Base-by-base conservation (phyloP, 192 early-diverging fungal species). In the Diversispora eburnea region DNA sequence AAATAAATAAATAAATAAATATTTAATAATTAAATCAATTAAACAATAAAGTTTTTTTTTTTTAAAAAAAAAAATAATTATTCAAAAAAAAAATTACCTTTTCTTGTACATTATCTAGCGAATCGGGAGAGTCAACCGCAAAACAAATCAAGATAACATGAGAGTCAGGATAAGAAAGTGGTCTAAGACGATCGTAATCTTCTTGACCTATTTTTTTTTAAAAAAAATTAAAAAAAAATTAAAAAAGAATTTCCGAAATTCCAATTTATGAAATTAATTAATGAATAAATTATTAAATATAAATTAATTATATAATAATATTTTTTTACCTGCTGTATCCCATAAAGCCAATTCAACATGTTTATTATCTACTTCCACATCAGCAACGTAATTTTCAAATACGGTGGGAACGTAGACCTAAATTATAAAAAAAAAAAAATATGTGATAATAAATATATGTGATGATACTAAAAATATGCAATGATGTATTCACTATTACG, bases 131-230 rank as follows among this genome's bases (percentile, higher is more conserved):
- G 75, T 91, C 93, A 60, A 98, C 88, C 64, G 93, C 88, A 77
- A 96, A 98, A 82, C 93, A 94, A 75, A 98, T 93, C 70, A 98
- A 83, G 69, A 98, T 91, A 57, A 95, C 93, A 81, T 97, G 88
- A 19, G 94, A 91, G 78, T 93, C 94, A 9, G 94, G 91, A 77
- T 98, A 98, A 22, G 92, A 94, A 70, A 97, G 84, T 19, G 92
- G 90, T 52, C 95, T 90, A 76, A 98, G 83, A 71, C 94, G 92
- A 84, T 98, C 95, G 77, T 96, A 96, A 80, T 98, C 96, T 83
- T 98, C 95, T 75, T 97, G 95, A 43, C 89, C 95, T 86, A 80
- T 43, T 67, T 33, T 41, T 63, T 63, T 41, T 9, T 41, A 45
- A 52, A 13, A 72, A 58, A 60, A 64, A 12, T 22, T 51, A 51